These are phyloP conservation scores for Lepidium didymum DNA, from an alignment of 345 rosid species.

Conservation along the genomic window DNA sequence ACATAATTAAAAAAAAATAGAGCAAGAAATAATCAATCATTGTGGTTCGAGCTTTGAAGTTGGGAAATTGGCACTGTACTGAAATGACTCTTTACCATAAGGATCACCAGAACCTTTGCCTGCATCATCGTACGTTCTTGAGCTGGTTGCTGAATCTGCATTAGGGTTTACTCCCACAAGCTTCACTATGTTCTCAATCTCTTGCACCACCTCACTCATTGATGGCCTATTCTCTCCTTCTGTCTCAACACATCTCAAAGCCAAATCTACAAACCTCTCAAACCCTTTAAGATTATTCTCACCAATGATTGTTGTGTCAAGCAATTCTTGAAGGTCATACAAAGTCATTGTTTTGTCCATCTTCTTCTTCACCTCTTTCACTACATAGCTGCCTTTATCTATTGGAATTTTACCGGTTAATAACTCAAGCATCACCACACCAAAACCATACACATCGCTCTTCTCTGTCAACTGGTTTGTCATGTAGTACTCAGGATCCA, in stretches of 20 bases:
- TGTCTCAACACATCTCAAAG: not conserved
- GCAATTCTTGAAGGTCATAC: not conserved
- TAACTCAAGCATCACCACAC: not conserved
- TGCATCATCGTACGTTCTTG: not conserved
- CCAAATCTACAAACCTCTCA: not conserved
- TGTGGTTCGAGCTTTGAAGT: not conserved
- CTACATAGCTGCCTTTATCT: not conserved
- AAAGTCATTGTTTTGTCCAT: not conserved
- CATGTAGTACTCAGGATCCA: slow-evolving; percentile 1
- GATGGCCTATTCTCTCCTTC: not conserved
- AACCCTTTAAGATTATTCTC: not conserved
- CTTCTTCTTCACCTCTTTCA: not conserved
- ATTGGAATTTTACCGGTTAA: not conserved
- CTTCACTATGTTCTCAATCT: not conserved
- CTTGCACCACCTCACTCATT: not conserved
- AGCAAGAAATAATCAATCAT: not conserved
- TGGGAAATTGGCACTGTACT: not conserved
- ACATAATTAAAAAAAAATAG: not conserved
- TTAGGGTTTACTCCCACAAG: not conserved
- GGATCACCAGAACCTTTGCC: not conserved
- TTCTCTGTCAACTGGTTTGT: not conserved
- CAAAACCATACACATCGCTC: slow-evolving; percentile 2
- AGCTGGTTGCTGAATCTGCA: not conserved
- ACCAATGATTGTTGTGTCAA: not conserved
- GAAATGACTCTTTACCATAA: not conserved